These are phyloP conservation scores for Babesia ovis DNA, from an alignment of 169 alveolate species.

Conservation along the genomic window DNA sequence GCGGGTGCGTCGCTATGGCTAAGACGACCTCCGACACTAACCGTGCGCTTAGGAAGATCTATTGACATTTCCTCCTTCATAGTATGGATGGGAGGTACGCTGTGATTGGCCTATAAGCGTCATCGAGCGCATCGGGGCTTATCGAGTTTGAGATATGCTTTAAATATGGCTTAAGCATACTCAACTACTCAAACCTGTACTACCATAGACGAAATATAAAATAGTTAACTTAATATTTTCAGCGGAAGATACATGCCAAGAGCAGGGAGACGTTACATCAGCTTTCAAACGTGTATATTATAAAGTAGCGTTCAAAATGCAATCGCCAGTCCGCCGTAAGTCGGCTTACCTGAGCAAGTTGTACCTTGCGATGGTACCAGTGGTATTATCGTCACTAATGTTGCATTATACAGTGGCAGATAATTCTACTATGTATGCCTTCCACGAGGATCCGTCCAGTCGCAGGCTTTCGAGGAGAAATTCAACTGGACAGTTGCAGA, in stretches of 20 bases:
- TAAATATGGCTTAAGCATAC: too few relatives aligned
- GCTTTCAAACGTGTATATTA: not conserved
- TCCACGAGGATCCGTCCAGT: slow-evolving; percentile 1
- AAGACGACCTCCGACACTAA: not conserved
- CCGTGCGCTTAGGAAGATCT: not conserved
- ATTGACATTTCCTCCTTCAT: not conserved
- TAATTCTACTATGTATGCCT: not conserved
- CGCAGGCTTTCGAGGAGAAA: not conserved
- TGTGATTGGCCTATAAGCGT: not conserved
- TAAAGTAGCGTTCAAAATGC: not conserved
- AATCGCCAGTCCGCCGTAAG: not conserved
- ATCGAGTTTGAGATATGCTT: too few relatives aligned
- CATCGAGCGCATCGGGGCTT: not conserved
- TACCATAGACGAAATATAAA: too few relatives aligned
- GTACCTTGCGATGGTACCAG: not conserved
- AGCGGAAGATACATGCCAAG: too few relatives aligned
- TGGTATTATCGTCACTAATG: not conserved
- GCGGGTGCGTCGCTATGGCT: slow-evolving; percentile 6
- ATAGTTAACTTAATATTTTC: too few relatives aligned
- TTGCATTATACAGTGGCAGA: not conserved
- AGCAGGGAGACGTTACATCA: too few relatives aligned
- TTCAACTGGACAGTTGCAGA: not conserved
- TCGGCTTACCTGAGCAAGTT: not conserved
- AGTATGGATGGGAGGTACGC: not conserved
- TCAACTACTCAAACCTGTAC: too few relatives aligned